Percentiles rank a stretch among this genome's conserved stretches.
Conservation (phyloP, 2,329 filamentous ascomycete genomes). For the Aspergillus sp. region DNA sequence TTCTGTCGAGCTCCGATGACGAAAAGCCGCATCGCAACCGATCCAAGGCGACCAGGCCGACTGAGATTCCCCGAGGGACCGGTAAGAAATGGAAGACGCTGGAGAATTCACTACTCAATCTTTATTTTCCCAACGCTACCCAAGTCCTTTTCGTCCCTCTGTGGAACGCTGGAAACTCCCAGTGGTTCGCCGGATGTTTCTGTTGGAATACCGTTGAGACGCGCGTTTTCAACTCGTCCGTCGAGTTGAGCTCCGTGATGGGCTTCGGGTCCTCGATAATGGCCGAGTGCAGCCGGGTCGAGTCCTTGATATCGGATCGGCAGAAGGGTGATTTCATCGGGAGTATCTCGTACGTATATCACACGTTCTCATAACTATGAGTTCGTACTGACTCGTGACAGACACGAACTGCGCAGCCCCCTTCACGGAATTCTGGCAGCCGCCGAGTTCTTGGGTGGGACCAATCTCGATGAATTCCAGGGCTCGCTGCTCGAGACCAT, state of each 20-base stretch:
- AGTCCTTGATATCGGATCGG: slow-evolving; percentile 42
- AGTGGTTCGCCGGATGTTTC: slow-evolving; percentile 49
- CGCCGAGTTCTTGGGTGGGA: slow-evolving; percentile 41
- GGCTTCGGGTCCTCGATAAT: slow-evolving; percentile 44
- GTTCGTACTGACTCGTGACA: slow-evolving; percentile 2
- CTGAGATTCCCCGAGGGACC: slow-evolving; percentile 19
- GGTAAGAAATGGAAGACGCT: slow-evolving; percentile 31
- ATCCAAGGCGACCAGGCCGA: slow-evolving; percentile 10
- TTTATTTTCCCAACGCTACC: slow-evolving; percentile 47
- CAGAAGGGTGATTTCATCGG: slow-evolving; percentile 47
- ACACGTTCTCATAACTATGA: neutral
- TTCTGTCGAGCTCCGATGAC: slow-evolving; percentile 46
- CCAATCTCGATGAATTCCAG: slow-evolving; percentile 40
- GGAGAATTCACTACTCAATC: slow-evolving; percentile 40
- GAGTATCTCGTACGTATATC: slow-evolving; percentile 35
- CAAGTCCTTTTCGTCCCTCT: slow-evolving; percentile 53
- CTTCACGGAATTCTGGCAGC: slow-evolving; percentile 44
- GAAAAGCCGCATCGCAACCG: slow-evolving; percentile 26
- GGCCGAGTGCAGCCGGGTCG: slow-evolving; percentile 43
- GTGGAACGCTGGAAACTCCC: slow-evolving; percentile 49
- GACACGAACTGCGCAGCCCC: slow-evolving; percentile 44
- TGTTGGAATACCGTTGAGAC: slow-evolving; percentile 43
- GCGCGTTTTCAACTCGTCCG: slow-evolving; percentile 35
- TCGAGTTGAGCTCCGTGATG: slow-evolving; percentile 41
- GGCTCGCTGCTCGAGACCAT: slow-evolving; percentile 39